phyloP scores from a whole-genome alignment of 2,329 filamentous ascomycete species.

The Didymella arachidicola region DNA sequence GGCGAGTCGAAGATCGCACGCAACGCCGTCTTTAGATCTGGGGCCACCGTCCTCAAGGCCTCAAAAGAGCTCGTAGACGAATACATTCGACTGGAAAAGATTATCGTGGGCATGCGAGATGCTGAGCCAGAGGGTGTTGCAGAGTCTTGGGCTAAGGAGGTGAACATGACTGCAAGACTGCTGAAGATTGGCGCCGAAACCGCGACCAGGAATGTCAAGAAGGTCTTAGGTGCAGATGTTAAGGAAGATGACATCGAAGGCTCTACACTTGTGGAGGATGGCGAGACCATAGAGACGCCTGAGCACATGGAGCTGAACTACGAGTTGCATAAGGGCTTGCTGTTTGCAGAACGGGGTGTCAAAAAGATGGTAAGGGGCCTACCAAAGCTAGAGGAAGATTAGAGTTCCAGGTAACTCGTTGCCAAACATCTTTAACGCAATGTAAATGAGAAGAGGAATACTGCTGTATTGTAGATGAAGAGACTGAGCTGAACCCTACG shows the following conservation, averaged over 20 bases:
- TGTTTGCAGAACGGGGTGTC: conserved; percentile 44
- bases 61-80: conserved; percentile 33
- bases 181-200: conserved; percentile 39
- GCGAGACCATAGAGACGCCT: conserved; percentile 13
- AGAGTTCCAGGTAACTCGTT: neutral
- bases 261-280: conserved; percentile 1
- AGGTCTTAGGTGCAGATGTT: conserved; percentile 32
- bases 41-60: conserved; percentile 23
- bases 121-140: conserved; percentile 25
- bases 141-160: conserved; percentile 37
- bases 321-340: conserved; percentile 34
- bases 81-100: conserved; percentile 37
- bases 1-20: conserved; percentile 25
- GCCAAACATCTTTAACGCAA: neutral
- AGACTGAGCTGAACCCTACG: neutral
- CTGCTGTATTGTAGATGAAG: neutral
- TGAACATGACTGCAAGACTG: conserved; percentile 31
- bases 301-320: conserved; percentile 26
- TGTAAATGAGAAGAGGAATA: neutral
- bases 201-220: conserved; percentile 42
- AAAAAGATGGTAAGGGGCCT: conserved; percentile 46
- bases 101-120: conserved; percentile 27
- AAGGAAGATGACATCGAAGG: conserved; percentile 8
- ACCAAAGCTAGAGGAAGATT: neutral
- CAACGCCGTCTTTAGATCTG: conserved; percentile 27